Conservation (phyloP, 495 filamentous ascomycete genomes). For the Arthonia radiata region DNA sequence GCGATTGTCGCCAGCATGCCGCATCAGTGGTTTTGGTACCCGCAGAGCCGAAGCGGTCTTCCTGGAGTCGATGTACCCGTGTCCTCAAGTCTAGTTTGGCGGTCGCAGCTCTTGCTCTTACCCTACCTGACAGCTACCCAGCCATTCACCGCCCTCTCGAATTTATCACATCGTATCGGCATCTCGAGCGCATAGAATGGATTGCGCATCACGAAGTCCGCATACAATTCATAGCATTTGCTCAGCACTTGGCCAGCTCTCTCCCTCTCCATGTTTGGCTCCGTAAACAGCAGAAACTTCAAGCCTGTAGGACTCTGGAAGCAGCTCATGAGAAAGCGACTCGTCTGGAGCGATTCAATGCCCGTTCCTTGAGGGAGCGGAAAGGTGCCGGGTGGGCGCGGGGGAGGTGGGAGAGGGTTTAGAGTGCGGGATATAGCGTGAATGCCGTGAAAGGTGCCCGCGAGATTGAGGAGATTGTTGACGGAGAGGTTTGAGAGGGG, state of each 20-base stretch:
- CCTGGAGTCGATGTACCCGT: background rate
- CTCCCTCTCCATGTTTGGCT: conserved; percentile 56
- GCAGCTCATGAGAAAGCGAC: conserved; percentile 79
- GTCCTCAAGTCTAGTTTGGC: background rate
- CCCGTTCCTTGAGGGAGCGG: conserved; percentile 24
- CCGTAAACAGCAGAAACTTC: conserved; percentile 89
- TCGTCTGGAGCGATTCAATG: conserved; percentile 73
- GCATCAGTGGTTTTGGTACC: too few relatives aligned
- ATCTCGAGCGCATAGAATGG: conserved; percentile 96
- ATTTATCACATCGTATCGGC: conserved; percentile 84
- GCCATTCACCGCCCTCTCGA: conserved; percentile 58
- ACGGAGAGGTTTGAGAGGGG: conserved; percentile 56
- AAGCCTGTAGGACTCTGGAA: conserved; percentile 85
- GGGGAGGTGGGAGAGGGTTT: conserved; percentile 21
- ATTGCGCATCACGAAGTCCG: conserved; percentile 98
- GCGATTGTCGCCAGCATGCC: too few relatives aligned
- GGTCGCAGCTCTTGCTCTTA: conserved; percentile 7
- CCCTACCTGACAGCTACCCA: too few relatives aligned
- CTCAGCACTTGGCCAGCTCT: too few relatives aligned
- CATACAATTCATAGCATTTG: conserved; percentile 85
- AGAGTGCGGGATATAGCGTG: conserved; percentile 78
- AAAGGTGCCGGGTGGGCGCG: conserved; percentile 14
- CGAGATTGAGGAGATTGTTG: conserved; percentile 93
- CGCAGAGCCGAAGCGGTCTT: too few relatives aligned
- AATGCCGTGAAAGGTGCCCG: conserved; percentile 91